Evolutionary conservation across 108 stramenopile species (phyloP).

Genomic region (Pseudonitzschia multiseries): DNA sequence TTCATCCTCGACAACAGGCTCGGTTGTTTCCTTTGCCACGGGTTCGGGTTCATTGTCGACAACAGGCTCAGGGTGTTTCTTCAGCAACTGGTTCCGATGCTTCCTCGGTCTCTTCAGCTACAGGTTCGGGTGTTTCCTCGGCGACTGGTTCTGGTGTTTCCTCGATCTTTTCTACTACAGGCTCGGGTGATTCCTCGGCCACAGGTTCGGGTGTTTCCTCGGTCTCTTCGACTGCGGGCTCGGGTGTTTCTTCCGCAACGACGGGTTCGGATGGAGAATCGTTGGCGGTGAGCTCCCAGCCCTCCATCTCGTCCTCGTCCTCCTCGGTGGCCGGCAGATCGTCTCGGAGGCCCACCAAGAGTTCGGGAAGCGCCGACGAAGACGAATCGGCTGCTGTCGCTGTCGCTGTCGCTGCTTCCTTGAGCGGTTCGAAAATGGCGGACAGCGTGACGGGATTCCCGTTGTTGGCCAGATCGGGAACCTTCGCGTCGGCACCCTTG

Average conservation of each 20-base stretch:
- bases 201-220: neutral
- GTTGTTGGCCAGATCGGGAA: constrained; percentile 71
- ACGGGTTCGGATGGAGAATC: no score
- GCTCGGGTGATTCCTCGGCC: neutral
- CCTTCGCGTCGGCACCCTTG: constrained; percentile 75
- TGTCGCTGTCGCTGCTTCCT: neutral
- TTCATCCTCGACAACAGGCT: neutral
- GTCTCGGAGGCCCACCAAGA: constrained; percentile 6
- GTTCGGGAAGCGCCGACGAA: neutral
- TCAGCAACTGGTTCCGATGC: no score
- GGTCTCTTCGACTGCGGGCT: no score
- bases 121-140: no score
- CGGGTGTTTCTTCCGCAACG: neutral
- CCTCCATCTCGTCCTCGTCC: neutral
- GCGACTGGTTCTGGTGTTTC: neutral
- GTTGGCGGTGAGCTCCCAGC: neutral
- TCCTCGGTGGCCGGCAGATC: neutral
- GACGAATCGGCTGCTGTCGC: no score
- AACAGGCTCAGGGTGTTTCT: no score
- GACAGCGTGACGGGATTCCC: constrained; percentile 56
- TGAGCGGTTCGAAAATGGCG: constrained; percentile 71
- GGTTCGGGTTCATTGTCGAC: no score
- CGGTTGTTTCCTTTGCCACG: neutral
- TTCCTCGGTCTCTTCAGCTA: no score
- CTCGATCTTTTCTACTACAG: neutral